Base-by-base conservation (phyloP, 306 rosid genomes). In the Cyclanthera cordifolia region DNA sequence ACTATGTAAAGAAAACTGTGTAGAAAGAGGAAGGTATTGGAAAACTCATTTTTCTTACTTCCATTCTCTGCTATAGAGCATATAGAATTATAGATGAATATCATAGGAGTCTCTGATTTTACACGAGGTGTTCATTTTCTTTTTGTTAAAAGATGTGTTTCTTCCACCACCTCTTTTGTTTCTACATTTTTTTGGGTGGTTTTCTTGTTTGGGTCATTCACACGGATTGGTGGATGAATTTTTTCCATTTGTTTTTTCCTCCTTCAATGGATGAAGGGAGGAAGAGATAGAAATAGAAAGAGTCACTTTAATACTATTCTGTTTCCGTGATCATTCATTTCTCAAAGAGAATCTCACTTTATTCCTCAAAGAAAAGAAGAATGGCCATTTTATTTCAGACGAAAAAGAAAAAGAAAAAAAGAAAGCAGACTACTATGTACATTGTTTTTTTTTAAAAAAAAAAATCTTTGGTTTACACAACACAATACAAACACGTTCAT, bases 1-100 rank as follows among this genome's bases (percentile, higher is more conserved):
- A 30, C 32, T 48, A 63, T 72, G 41, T 15, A 21, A 82, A 81
- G 47, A 84, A 74, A 77, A 30, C 60, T 52, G 72, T 78, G 21
- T 75, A 78, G 72, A 59, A 64, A 47, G 54, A 23, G 41, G 39
- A 66, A 66, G 71, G 41, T 66, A 66, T 9, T 23, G 55, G 25
- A 24, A 47, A 45, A 19, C 54, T 25, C 54, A 25, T 16, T 65
- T 15, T 66, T 48, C 41, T 54, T 37, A 46, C 54, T 45, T 47
- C 20, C 25, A 47, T 25, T 43, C 55, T 47, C 54, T 47, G 55
- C 55, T 46, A 47, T 66, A 47, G 71, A 66, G 71, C 52, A 24
- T 66, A 66, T 66, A 46, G 71, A 46, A 20, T 61, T 20, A 61
- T 39, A 61, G 68, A 39, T 61, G 24, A 39, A 39, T 39, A 39